Base-by-base conservation (phyloP, 345 rosid species). In the Camelina sativa region DNA sequence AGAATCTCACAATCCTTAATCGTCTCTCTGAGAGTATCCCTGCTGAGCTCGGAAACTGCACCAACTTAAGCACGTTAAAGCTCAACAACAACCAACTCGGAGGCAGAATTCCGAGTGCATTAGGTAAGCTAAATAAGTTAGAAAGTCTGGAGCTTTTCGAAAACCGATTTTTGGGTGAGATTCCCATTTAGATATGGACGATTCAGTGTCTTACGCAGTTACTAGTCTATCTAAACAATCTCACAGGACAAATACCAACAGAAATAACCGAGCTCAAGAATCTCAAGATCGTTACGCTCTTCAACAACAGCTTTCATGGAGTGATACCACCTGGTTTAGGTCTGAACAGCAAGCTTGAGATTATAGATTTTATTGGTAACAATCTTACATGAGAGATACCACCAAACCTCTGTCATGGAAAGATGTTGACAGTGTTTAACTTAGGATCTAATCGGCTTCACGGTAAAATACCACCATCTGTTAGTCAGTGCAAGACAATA, bases 101-200 rank as follows among this genome's bases (percentile, higher is more conserved):
- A 64, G 98, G 94, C 13, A 65, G 55, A 62, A 83, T 92, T 66
- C 98, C 92, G 0, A 59, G 32, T 37, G 86, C 85, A 54, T 65
- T 88, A 70, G 92, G 92, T 13, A 78, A 58, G 79, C 77, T 90
- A 47, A 76, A 75, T 25, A 16, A 71, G 62, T 71, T 92, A n/a
- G 67, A 80, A 69, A 87, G 86, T 62, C 89, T 92, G 58, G 71
- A 68, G 58, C 79, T 92, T 82, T 90, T 85, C 68, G 72, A 43
- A 15, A 92, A 92, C 68, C 76, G 5, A 15, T 78, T 92, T 67
- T 82, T 67, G 2, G 92, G 98, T 64, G 86, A 87, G 79, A 84
- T 90, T 69, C 98, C 96, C 5, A 70, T 75, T 44, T 55, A 84
- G 63, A 79, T 92, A 55, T 90, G 94, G 92, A 88, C 73, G 80